Base-by-base conservation (phyloP, 2,329 filamentous ascomycete species). In the Paecilomyces niveus region DNA sequence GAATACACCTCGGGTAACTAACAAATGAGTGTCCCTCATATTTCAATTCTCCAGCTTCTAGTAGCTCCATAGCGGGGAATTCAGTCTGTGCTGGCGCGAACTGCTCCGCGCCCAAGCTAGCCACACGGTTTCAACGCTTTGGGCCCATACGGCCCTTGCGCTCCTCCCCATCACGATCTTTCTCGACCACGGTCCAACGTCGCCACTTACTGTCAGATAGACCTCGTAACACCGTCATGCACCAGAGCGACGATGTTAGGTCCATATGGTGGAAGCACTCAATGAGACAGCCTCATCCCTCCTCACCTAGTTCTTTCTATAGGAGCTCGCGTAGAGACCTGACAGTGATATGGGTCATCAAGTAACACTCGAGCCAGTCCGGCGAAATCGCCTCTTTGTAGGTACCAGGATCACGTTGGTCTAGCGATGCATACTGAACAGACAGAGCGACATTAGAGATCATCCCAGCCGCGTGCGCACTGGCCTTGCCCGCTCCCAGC, bases 331-430 rank as follows among this genome's bases (percentile, higher is more conserved):
- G 50, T 52, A 29, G 21, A 52, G 13, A n/a, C 21, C 50, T 31
- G 29, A 13, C 11, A 54, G 18, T 31, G 53, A 54, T 24, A 35
- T 24, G 32, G n/a, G 32, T 57, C 58, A 56, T 45, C 60, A 57
- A 61, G 64, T 63, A 59, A 58, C 57, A 58, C 58, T 62, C 62
- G 63, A 55, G 21, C 60, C 58, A 65, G 21, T 61, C 58, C 61
- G 63, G 64, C 55, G 62, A 62, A 65, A 61, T 59, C 58, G 62
- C 59, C 60, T 57, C 61, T 58, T 65, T 60, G 58, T 61, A 61
- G 61, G 54, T 61, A 58, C 63, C 59, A 64, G 59, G 61, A 59
- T 63, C 56, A 56, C 55, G 61, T 61, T 60, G 57, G 61, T 57
- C 58, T 57, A 45, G 57, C 56, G 51, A 58, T 60, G 57, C 59